Evolutionary conservation across 305 asterid species (phyloP).

Genomic region (Fraxinus greggii): DNA sequence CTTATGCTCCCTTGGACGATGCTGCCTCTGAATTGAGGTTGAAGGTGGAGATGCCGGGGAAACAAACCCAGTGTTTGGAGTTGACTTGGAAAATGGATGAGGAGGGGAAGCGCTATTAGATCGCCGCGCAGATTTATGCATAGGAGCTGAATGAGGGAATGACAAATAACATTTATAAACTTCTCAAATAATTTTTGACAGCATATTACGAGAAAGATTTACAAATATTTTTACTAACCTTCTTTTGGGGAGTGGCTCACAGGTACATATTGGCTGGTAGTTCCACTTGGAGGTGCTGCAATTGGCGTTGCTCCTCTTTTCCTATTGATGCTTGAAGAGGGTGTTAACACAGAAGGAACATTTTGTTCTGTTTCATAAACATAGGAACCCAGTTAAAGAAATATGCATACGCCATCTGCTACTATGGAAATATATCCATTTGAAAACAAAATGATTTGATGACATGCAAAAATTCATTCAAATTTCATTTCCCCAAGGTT

Average conservation of each 20-base stretch:
- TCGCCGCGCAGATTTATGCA: slow-evolving; percentile 29
- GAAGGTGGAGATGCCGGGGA: slow-evolving; percentile 39
- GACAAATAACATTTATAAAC: slow-evolving; percentile 17
- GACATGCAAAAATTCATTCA: background rate
- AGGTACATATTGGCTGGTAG: slow-evolving; percentile 33
- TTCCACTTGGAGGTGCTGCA: slow-evolving; percentile 46
- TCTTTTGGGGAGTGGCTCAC: slow-evolving; percentile 49
- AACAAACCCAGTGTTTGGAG: slow-evolving; percentile 29
- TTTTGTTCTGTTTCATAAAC: slow-evolving; percentile 43
- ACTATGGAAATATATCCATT: background rate
- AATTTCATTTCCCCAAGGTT: slow-evolving; percentile 14
- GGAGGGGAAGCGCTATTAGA: slow-evolving; percentile 53
- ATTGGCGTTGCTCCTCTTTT: slow-evolving; percentile 42
- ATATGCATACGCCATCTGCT: background rate
- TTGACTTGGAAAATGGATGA: slow-evolving; percentile 40
- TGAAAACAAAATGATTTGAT: background rate
- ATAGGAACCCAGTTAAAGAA: slow-evolving; percentile 7
- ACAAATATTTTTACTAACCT: slow-evolving; percentile 40
- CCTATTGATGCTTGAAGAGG: slow-evolving; percentile 45
- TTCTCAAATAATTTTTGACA: slow-evolving; percentile 7
- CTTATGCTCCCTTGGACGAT: slow-evolving; percentile 34
- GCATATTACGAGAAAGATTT: slow-evolving; percentile 17
- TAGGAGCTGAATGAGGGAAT: slow-evolving; percentile 50
- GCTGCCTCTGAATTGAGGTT: slow-evolving; percentile 29
- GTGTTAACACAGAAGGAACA: slow-evolving; percentile 43